These are phyloP conservation scores for Candida methanosorbosa DNA, from an alignment of 805 yeast species.

Conservation along the genomic window DNA sequence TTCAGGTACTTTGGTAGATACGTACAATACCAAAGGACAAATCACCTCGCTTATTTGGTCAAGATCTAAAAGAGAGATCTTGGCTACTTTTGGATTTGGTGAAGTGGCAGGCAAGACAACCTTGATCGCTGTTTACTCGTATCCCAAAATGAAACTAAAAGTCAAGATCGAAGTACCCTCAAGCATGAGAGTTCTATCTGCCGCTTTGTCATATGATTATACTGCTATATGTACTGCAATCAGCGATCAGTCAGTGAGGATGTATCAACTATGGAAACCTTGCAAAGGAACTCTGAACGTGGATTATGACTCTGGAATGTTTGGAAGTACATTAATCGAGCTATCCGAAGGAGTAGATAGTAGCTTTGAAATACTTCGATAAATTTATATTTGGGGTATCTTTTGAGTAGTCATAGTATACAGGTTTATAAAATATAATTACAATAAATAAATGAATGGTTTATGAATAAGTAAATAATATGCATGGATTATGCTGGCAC, in stretches of 20 bases:
- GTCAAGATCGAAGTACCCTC: constrained; percentile 41
- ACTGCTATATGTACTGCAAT: constrained; percentile 62
- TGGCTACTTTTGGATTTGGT: constrained; percentile 79
- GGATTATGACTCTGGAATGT: constrained; percentile 29
- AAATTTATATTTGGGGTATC: not conserved
- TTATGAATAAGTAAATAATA: too few species aligned
- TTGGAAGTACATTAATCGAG: constrained; percentile 52
- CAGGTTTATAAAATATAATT: not conserved
- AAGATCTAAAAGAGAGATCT: constrained; percentile 47
- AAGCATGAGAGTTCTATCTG: constrained; percentile 53
- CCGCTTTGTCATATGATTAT: constrained; percentile 58
- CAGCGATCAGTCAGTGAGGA: constrained; percentile 69
- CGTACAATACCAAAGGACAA: constrained; percentile 57
- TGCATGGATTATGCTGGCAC: constrained; percentile 62
- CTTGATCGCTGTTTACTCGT: constrained; percentile 53
- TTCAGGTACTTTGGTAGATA: constrained; percentile 61
- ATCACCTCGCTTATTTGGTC: constrained; percentile 81
- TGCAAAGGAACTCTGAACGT: constrained; percentile 24
- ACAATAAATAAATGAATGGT: too few species aligned
- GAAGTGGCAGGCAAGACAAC: constrained; percentile 34
- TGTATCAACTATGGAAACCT: constrained; percentile 64
- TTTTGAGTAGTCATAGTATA: not conserved
- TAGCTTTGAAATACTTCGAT: constrained; percentile 18
- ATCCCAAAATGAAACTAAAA: constrained; percentile 50
- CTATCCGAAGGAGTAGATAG: constrained; percentile 43